A percentile compares a stretch with the other conserved stretches of the same genome.
Evolutionary conservation across 2,329 filamentous ascomycete species (phyloP).

Genomic region (Apiospora hydei): DNA sequence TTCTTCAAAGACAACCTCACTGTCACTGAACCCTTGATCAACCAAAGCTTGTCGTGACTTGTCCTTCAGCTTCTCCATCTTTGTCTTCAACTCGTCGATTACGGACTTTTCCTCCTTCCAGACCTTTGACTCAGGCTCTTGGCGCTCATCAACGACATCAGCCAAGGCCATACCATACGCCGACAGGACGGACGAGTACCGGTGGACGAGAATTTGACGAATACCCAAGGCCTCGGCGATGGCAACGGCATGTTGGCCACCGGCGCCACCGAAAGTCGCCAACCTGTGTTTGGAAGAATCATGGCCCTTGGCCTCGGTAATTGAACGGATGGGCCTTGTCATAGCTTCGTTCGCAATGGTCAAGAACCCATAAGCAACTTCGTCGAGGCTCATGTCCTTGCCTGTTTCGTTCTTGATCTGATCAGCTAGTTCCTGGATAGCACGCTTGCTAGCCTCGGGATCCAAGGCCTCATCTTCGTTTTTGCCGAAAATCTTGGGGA

Average conservation of each 20-base stretch:
- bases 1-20: slow-evolving; percentile 83
- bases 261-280: slow-evolving; percentile 90
- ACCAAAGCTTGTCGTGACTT: slow-evolving; percentile 72
- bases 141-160: slow-evolving; percentile 90
- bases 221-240: slow-evolving; percentile 88
- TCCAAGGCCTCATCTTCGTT: slow-evolving; percentile 86
- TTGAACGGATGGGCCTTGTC: slow-evolving; percentile 86
- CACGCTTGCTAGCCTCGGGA: slow-evolving; percentile 73
- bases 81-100: slow-evolving; percentile 69
- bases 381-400: slow-evolving; percentile 77
- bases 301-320: slow-evolving; percentile 92
- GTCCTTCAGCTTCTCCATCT: slow-evolving; percentile 81
- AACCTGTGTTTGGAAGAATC: slow-evolving; percentile 91
- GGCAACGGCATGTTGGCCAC: slow-evolving; percentile 90
- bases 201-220: slow-evolving; percentile 82
- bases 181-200: slow-evolving; percentile 88
- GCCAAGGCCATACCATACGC: slow-evolving; percentile 93
- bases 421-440: slow-evolving; percentile 78
- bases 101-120: slow-evolving; percentile 67
- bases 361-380: slow-evolving; percentile 88
- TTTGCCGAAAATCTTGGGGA: slow-evolving; percentile 93
- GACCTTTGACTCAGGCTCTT: slow-evolving; percentile 74
- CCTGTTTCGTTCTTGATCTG: slow-evolving; percentile 80
- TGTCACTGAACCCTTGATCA: slow-evolving; percentile 80
- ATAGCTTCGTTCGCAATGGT: slow-evolving; percentile 92